These are phyloP conservation scores for Tricholoma flavovirens DNA, from an alignment of 768 basidiomycete genomes.

Conservation along the genomic window DNA sequence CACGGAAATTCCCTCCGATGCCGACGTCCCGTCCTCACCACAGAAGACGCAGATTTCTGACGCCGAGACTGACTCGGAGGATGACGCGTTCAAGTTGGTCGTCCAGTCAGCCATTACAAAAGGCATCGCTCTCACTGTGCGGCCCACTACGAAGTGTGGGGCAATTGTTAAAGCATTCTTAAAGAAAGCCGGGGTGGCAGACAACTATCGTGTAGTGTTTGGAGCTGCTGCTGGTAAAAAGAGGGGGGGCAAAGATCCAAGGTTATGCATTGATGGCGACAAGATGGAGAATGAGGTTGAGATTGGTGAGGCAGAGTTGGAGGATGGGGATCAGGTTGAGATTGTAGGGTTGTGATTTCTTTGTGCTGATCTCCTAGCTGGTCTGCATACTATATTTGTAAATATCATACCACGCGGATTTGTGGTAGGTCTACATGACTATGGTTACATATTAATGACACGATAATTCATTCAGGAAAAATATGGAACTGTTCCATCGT, in stretches of 20 bases:
- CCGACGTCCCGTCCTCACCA: slow-evolving; percentile 11
- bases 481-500: no score
- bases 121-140: slow-evolving; percentile 61
- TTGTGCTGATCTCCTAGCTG: slow-evolving; percentile 4
- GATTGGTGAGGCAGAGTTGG: slow-evolving; percentile 65
- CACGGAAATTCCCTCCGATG: slow-evolving; percentile 11
- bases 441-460: no score
- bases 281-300: slow-evolving; percentile 51
- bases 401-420: background rate
- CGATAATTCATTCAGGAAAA: no score
- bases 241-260: slow-evolving; percentile 37
- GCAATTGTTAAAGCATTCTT: slow-evolving; percentile 73
- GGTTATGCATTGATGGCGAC: slow-evolving; percentile 65
- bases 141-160: slow-evolving; percentile 69
- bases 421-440: background rate
- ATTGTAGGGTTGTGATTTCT: slow-evolving; percentile 51
- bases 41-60: slow-evolving; percentile 22
- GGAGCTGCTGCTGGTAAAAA: slow-evolving; percentile 25
- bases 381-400: background rate
- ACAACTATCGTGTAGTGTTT: slow-evolving; percentile 41
- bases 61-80: slow-evolving; percentile 38
- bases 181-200: slow-evolving; percentile 56
- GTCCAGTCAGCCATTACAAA: slow-evolving; percentile 54
- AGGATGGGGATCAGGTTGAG: slow-evolving; percentile 78
- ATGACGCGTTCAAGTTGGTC: slow-evolving; percentile 59